Conservation (phyloP, 192 early-diverging fungal genomes). For the Rhizophagus prolifer region DNA sequence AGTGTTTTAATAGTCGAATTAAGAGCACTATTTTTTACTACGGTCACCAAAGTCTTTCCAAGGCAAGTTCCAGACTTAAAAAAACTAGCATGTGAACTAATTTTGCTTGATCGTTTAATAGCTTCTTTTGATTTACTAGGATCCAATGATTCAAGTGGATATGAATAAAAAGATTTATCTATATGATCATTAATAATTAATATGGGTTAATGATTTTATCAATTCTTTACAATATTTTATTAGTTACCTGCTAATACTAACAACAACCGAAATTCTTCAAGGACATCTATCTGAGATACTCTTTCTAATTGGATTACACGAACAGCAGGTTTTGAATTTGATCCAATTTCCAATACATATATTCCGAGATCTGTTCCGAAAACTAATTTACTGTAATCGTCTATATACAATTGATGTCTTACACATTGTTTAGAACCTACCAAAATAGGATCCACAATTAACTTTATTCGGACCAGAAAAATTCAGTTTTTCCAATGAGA, state of each 20-base stretch:
- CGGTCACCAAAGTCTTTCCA: constrained; percentile 37
- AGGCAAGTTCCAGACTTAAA: constrained; percentile 49
- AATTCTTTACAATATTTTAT: constrained; percentile 42
- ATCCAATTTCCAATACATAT: constrained; percentile 64
- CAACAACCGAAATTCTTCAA: constrained; percentile 78
- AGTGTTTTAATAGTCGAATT: constrained; percentile 43
- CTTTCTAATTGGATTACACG: constrained; percentile 68
- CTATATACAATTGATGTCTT: constrained; percentile 31
- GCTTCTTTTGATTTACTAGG: constrained; percentile 56
- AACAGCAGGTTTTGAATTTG: constrained; percentile 49
- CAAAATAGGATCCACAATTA: constrained; percentile 54
- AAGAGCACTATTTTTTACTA: constrained; percentile 40
- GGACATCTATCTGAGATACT: constrained; percentile 83
- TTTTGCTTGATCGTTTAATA: constrained; percentile 43
- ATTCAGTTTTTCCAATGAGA: constrained; percentile 50
- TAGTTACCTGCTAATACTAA: constrained; percentile 74
- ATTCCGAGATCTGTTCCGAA: constrained; percentile 87
- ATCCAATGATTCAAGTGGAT: constrained; percentile 77
- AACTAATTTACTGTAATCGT: constrained; percentile 64
- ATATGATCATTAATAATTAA: constrained; percentile 58
- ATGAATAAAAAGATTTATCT: constrained; percentile 70
- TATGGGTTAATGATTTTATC: constrained; percentile 62
- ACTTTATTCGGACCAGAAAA: constrained; percentile 57
- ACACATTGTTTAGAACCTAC: constrained; percentile 35
- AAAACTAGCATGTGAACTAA: constrained; percentile 54